phyloP scores from a whole-genome alignment of 768 basidiomycete species.

The Boletus vermiculosoides region DNA sequence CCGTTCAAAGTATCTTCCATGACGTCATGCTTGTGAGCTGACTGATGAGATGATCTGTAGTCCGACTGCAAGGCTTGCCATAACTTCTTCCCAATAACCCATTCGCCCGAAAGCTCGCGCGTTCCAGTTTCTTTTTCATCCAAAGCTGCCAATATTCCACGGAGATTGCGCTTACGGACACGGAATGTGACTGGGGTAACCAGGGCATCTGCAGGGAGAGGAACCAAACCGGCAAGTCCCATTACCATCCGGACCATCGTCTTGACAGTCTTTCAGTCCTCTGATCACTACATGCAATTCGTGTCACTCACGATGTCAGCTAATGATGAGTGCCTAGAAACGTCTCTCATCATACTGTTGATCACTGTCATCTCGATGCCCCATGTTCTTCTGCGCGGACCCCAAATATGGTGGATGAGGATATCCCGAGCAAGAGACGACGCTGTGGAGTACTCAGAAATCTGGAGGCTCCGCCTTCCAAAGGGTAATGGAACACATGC shows the following conservation, averaged over 20 bases:
- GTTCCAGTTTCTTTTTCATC: slow-evolving; percentile 75
- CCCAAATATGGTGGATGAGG: slow-evolving; percentile 76
- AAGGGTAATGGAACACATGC: neutral
- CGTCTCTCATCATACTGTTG: slow-evolving; percentile 80
- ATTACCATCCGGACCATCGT: slow-evolving; percentile 59
- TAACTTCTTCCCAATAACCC: slow-evolving; percentile 91
- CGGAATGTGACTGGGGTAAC: slow-evolving; percentile 93
- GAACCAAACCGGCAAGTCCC: slow-evolving; percentile 76
- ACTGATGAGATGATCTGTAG: slow-evolving; percentile 54
- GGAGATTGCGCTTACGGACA: slow-evolving; percentile 67
- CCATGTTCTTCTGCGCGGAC: slow-evolving; percentile 89
- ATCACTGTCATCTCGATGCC: slow-evolving; percentile 92
- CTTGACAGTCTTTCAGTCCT: slow-evolving; percentile 28
- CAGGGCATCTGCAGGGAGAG: slow-evolving; percentile 87
- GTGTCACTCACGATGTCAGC: slow-evolving; percentile 70
- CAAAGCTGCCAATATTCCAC: slow-evolving; percentile 74
- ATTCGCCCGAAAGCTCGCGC: slow-evolving; percentile 89
- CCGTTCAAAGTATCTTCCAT: slow-evolving; percentile 19
- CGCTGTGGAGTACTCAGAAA: slow-evolving; percentile 15
- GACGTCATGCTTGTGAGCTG: slow-evolving; percentile 19
- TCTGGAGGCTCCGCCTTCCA: neutral
- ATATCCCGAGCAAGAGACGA: slow-evolving; percentile 59
- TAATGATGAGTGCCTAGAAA: slow-evolving; percentile 75
- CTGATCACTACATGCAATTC: neutral
- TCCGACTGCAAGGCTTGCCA: slow-evolving; percentile 87